Percentiles rank a stretch among this genome's conserved stretches.
phyloP scores from a whole-genome alignment of 148 eudicot genomes.

The Cornus controversa region DNA sequence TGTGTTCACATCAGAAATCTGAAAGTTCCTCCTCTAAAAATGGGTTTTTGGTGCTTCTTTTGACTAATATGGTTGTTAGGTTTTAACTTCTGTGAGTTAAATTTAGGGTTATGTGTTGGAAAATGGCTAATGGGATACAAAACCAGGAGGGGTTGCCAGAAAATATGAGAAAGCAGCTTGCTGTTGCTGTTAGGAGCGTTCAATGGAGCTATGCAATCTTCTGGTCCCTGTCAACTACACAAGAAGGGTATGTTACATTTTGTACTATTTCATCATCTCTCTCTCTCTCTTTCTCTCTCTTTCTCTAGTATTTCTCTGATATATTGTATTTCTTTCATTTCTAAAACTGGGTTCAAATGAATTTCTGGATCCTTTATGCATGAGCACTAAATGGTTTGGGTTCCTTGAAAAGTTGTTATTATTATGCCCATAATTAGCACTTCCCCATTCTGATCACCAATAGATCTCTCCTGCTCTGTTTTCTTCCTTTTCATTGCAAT shows the following conservation, averaged over 20 bases:
- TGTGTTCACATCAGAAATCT: constrained; percentile 1
- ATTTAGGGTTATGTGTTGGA: constrained; percentile 18
- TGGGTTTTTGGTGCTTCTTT: neutral
- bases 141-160: constrained; percentile 36
- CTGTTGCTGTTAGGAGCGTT: constrained; percentile 52
- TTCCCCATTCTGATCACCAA: neutral
- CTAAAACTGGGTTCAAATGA: neutral
- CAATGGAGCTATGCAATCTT: constrained; percentile 68
- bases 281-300: neutral
- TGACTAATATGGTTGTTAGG: neutral
- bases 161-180: constrained; percentile 39
- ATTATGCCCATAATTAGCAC: neutral
- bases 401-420: neutral
- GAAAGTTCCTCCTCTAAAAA: neutral
- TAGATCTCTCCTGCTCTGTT: neutral
- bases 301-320: neutral
- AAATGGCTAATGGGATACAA: constrained; percentile 20
- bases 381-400: neutral
- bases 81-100: neutral
- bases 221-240: constrained; percentile 47
- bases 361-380: neutral
- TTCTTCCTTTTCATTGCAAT: neutral
- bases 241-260: constrained; percentile 34
- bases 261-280: neutral
- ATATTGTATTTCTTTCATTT: neutral